Evolutionary conservation across 2,329 filamentous ascomycete genomes (phyloP).

Genomic region (Pseudocercospora vitis): DNA sequence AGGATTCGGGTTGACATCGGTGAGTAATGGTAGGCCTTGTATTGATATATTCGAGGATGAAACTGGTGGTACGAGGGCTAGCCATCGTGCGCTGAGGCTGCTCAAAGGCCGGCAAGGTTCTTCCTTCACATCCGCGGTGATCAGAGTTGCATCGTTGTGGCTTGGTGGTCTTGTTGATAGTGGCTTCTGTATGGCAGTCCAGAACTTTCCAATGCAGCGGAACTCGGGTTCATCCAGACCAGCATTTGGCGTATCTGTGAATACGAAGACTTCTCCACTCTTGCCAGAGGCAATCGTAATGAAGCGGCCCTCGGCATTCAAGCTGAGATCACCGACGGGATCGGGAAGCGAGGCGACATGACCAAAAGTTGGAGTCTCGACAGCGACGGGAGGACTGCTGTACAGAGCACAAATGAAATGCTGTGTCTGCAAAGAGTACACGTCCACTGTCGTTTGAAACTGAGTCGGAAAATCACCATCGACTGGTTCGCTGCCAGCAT

Average conservation of each 20-base stretch:
- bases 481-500: constrained; percentile 34
- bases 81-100: constrained; percentile 69
- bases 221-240: constrained; percentile 42
- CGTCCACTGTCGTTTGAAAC: constrained; percentile 84
- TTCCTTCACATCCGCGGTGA: constrained; percentile 20
- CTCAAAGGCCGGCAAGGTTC: constrained; percentile 58
- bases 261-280: constrained; percentile 87
- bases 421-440: constrained; percentile 81
- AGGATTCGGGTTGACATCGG: constrained; percentile 53
- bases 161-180: constrained; percentile 16
- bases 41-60: constrained; percentile 69
- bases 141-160: constrained; percentile 36
- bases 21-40: constrained; percentile 62
- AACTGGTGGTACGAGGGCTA: constrained; percentile 70
- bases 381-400: constrained; percentile 62
- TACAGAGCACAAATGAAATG: constrained; percentile 71
- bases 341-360: constrained; percentile 49
- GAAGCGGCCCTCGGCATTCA: constrained; percentile 71
- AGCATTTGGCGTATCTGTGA: constrained; percentile 37
- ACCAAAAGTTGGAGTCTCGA: constrained; percentile 28
- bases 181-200: constrained; percentile 68
- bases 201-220: constrained; percentile 80
- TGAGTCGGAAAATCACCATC: constrained; percentile 48
- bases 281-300: constrained; percentile 74
- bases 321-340: constrained; percentile 69